phyloP scores from a whole-genome alignment of 176 grass and related monocot genomes.

The Raddia guianensis region DNA sequence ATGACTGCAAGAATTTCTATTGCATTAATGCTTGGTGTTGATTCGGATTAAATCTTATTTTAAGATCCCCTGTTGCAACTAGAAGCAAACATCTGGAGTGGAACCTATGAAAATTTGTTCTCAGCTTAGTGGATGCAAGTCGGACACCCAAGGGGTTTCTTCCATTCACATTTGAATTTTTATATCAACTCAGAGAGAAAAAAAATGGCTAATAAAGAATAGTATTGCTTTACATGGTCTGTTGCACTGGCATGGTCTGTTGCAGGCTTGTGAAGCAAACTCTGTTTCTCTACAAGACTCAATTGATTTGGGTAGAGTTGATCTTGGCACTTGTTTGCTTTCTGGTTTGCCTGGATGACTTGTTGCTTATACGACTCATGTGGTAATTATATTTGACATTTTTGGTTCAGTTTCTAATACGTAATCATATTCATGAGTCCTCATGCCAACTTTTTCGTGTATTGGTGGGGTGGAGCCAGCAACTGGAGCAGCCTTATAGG shows the following conservation, averaged over 20 bases:
- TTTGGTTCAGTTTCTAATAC: conserved; percentile 43
- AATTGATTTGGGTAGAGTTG: conserved; percentile 91
- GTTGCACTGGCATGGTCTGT: no score
- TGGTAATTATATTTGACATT: conserved; percentile 60
- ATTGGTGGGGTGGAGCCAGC: no score
- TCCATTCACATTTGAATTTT: conserved; percentile 28
- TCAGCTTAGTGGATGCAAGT: background rate
- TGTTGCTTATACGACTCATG: conserved; percentile 83
- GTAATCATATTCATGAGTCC: conserved; percentile 11
- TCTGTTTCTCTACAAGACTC: conserved; percentile 93
- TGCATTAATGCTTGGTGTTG: background rate
- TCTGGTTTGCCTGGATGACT: conserved; percentile 92
- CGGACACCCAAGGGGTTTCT: background rate
- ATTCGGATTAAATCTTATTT: background rate
- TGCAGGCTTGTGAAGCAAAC: no score
- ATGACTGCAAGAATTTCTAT: conserved; percentile 4
- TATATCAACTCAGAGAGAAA: background rate
- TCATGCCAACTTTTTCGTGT: conserved; percentile 31
- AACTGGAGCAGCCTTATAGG: no score
- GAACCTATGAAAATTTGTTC: background rate
- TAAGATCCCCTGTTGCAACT: background rate
- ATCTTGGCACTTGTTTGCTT: conserved; percentile 94
- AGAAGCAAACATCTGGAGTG: background rate
- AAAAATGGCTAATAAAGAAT: background rate
- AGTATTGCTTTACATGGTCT: no score